A percentile compares a stretch with the other conserved stretches of the same genome.
Evolutionary conservation across 108 stramenopile genomes (phyloP).

Genomic region (Discostella stelligeroides): DNA sequence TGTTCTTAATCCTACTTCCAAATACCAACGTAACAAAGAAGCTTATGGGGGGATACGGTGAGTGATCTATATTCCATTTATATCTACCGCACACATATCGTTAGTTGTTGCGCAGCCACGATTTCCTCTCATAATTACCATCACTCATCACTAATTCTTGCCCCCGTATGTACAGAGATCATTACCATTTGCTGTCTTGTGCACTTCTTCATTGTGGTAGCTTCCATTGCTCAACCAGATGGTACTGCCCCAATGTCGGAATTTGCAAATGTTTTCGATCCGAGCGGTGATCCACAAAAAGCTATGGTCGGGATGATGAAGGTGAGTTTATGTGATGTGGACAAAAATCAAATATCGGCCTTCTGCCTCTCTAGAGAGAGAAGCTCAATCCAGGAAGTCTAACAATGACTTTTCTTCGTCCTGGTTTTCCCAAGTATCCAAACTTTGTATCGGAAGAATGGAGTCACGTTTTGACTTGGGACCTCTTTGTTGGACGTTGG

Average conservation of each 20-base stretch:
- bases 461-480: constrained; percentile 91
- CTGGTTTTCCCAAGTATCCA: too few relatives aligned
- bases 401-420: too few relatives aligned
- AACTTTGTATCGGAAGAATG: constrained; percentile 92
- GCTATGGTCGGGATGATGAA: constrained; percentile 86
- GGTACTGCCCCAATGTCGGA: constrained; percentile 82
- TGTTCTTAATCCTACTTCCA: constrained; percentile 74
- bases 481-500: constrained; percentile 89
- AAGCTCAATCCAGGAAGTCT: too few relatives aligned
- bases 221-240: constrained; percentile 66
- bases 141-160: too few relatives aligned
- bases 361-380: too few relatives aligned
- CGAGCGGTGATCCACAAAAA: constrained; percentile 73
- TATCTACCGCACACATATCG: too few relatives aligned
- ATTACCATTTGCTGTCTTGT: constrained; percentile 66
- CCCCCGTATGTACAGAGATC: too few relatives aligned
- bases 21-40: constrained; percentile 67
- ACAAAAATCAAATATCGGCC: too few relatives aligned
- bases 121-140: too few relatives aligned
- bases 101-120: too few relatives aligned
- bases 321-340: too few relatives aligned
- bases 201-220: constrained; percentile 81
- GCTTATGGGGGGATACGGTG: constrained; percentile 67
- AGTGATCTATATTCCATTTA: too few relatives aligned
- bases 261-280: constrained; percentile 89